Base-by-base conservation (phyloP, 331 rosid genomes). In the Rhamnella rubrinervis region DNA sequence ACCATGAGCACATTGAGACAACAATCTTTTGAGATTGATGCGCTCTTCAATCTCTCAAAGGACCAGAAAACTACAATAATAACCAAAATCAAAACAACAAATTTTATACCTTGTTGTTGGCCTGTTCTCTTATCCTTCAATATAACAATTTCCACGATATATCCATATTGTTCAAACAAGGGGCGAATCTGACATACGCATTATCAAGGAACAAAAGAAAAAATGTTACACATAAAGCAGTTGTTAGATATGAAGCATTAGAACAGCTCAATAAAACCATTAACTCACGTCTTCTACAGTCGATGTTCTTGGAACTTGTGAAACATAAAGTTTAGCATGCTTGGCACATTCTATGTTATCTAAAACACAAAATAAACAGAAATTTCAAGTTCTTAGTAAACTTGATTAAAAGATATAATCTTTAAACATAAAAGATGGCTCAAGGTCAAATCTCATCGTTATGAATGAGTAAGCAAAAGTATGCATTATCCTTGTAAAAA, bases 111-210 rank as follows among this genome's bases (percentile, higher is more conserved):
- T 88, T 85, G 97, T 23, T 89, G 92, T 39, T 25, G 70, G 8
- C 96, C 96, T 11, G 96, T 90, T 68, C 52, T 64, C 85, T 87
- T 93, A 77, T 93, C 95, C 77, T 61, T 87, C 67, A 90, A 80
- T 56, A 90, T 83, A 59, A 88, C 87, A 77, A 93, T 85, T 85
- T 93, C 95, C 3, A 85, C 81, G 64, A 93, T 74, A 72, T 80
- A 82, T 76, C 98, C 97, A 64, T 80, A 82, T 71, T 67, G 86
- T 75, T 85, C 92, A 51, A 90, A 90, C 80, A 93, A 78, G 21
- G 75, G 77, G 55, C 95, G 95, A 59, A 93, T 50, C 98, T 88
- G 84, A 65, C 65, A 76, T 73, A 62, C 20, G 55, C 35, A 77
- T 55, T 25, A 58, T 15, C 37, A 68, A 71, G 31, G 15, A 44